A percentile compares a stretch with the other conserved stretches of the same genome.
Evolutionary conservation across 345 rosid genomes (phyloP).

Genomic region (Xanthoceras sorbifolium): DNA sequence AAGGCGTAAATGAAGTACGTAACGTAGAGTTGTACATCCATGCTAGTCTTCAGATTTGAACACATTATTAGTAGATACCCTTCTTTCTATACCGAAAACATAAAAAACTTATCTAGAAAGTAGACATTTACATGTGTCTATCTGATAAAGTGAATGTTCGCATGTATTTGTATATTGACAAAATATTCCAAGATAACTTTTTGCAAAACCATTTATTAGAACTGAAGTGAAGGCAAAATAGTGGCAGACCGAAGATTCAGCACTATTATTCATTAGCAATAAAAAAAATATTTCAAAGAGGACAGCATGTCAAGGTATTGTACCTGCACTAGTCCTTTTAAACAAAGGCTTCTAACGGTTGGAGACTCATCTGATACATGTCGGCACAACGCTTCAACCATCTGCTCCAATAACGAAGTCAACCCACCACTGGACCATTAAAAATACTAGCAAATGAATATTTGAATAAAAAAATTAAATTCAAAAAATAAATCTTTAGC

Average conservation of each 20-base stretch:
- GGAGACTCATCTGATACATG: constrained; percentile 97
- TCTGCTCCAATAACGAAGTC: constrained; percentile 77
- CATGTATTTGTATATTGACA: neutral
- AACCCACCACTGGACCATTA: constrained; percentile 64
- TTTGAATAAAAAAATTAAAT: neutral
- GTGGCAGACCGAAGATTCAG: neutral
- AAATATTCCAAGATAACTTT: neutral
- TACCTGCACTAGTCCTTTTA: constrained; percentile 94
- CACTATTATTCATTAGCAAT: neutral
- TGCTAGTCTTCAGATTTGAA: neutral
- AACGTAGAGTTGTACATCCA: neutral
- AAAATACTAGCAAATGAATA: constrained; percentile 12
- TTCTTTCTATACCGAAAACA: neutral
- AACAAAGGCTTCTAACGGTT: constrained; percentile 89
- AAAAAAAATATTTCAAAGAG: neutral
- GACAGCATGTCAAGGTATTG: constrained; percentile 1
- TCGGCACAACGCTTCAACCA: constrained; percentile 91
- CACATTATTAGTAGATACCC: neutral
- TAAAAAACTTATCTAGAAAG: neutral
- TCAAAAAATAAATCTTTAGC: neutral
- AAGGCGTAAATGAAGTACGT: neutral
- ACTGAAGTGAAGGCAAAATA: too few relatives aligned
- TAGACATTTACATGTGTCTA: neutral
- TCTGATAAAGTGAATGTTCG: neutral
- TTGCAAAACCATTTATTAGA: neutral